Evolutionary conservation across 495 filamentous ascomycete genomes (phyloP).

Genomic region (Letharia columbiana): DNA sequence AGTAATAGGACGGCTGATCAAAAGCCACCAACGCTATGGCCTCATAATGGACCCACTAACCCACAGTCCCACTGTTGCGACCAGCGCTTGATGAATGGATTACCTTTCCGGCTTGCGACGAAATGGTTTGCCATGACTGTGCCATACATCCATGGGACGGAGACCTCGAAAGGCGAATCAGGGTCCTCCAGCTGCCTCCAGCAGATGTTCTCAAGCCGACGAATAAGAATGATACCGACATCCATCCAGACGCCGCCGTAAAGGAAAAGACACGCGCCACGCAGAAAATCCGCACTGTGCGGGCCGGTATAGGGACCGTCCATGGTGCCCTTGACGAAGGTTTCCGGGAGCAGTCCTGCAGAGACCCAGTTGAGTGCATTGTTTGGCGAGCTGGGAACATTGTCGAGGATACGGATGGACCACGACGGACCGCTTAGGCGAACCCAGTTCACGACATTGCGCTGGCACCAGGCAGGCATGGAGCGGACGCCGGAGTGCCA

Average conservation of each 20-base stretch:
- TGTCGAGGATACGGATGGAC: conserved; percentile 1
- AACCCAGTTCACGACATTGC: conserved; percentile 1
- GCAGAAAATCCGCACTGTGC: neutral
- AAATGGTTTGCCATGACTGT: conserved; percentile 22
- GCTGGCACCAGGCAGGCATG: conserved; percentile 2
- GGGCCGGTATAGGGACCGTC: neutral
- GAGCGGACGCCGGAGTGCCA: conserved; percentile 1
- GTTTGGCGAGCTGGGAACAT: neutral
- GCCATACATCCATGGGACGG: conserved; percentile 7
- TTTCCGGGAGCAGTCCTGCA: neutral
- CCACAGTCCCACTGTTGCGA: no score
- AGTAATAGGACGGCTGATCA: no score
- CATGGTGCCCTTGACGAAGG: conserved; percentile 4
- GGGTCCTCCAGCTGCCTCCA: conserved; percentile 1
- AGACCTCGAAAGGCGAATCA: neutral
- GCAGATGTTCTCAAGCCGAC: neutral
- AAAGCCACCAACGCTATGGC: no score
- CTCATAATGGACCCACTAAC: no score
- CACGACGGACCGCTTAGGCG: neutral
- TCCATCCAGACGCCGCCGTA: conserved; percentile 6
- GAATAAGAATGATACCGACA: neutral
- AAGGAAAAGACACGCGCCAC: neutral
- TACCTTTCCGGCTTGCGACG: conserved; percentile 21
- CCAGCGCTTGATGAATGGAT: conserved; percentile 9
- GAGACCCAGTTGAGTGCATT: neutral